Conservation (phyloP, 2,329 filamentous ascomycete genomes). For the Epichloe sp. region DNA sequence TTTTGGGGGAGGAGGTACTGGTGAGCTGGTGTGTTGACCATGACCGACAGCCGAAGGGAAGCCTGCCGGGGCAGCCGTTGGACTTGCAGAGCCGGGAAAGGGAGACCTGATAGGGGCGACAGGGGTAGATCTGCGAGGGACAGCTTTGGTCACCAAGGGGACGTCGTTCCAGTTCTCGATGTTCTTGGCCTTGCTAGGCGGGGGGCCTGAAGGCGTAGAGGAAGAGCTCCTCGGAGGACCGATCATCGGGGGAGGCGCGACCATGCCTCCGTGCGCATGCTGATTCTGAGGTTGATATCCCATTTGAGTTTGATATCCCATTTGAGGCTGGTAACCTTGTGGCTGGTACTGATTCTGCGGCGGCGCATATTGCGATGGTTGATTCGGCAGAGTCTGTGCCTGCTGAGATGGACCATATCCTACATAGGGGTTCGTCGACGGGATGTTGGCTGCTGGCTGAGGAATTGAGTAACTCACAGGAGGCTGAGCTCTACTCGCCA, state of each 20-base stretch:
- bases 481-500: conserved; percentile 13
- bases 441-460: conserved; percentile 20
- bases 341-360: conserved; percentile 24
- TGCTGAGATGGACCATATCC: conserved; percentile 9
- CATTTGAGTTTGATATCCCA: conserved; percentile 2
- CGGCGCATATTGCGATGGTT: conserved; percentile 24
- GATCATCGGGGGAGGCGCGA: conserved; percentile 14
- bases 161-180: conserved; percentile 90
- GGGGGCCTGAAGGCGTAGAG: conserved; percentile 51
- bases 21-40: conserved; percentile 52
- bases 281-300: conserved; percentile 40
- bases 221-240: conserved; percentile 40
- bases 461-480: conserved; percentile 35
- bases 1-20: conserved; percentile 68
- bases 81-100: conserved; percentile 53
- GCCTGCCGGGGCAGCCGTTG: conserved; percentile 23
- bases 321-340: conserved; percentile 7
- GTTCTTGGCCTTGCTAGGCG: conserved; percentile 57
- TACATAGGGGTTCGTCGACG: conserved; percentile 18
- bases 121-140: conserved; percentile 65
- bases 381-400: conserved; percentile 15
- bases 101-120: conserved; percentile 58
- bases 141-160: conserved; percentile 65
- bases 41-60: conserved; percentile 34
- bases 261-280: conserved; percentile 23